A percentile compares a stretch with the other conserved stretches of the same genome.
Conservation (phyloP, 805 yeast species). For the Myxozyma lipomycoides region DNA sequence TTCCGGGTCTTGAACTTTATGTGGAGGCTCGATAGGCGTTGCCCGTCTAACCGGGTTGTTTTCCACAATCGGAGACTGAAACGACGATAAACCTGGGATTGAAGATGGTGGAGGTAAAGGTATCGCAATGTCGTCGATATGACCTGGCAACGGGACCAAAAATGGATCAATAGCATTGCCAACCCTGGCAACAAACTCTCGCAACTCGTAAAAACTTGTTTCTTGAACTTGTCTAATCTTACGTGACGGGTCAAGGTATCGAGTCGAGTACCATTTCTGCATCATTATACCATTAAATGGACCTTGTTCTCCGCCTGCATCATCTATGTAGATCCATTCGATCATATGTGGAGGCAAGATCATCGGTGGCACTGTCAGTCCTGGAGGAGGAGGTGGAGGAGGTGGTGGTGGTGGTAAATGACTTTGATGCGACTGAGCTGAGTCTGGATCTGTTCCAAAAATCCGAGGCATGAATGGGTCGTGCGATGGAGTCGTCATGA, state of each 20-base stretch:
- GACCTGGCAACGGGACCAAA: slow-evolving; percentile 55
- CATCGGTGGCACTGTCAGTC: slow-evolving; percentile 20
- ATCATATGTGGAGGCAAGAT: slow-evolving; percentile 17
- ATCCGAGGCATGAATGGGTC: slow-evolving; percentile 16
- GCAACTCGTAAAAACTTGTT: slow-evolving; percentile 47
- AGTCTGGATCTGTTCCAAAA: slow-evolving; percentile 6
- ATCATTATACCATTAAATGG: slow-evolving; percentile 70
- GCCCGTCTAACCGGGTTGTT: background rate
- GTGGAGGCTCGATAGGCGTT: background rate
- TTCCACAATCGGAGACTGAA: background rate
- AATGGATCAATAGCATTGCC: slow-evolving; percentile 59
- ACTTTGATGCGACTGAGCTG: background rate
- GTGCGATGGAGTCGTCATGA: too few relatives aligned
- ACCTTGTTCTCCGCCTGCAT: slow-evolving; percentile 68
- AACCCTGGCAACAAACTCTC: slow-evolving; percentile 49
- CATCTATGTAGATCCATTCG: slow-evolving; percentile 69
- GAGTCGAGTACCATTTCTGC: slow-evolving; percentile 71
- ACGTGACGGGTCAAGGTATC: slow-evolving; percentile 55
- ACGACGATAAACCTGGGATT: background rate
- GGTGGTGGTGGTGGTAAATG: background rate
- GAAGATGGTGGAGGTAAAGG: slow-evolving; percentile 1
- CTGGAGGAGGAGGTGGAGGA: slow-evolving; percentile 13
- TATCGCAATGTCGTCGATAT: slow-evolving; percentile 2
- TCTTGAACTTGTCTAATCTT: slow-evolving; percentile 59
- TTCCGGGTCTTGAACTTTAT: background rate